phyloP scores from a whole-genome alignment of 805 yeast species.

The Yarrowia osloensis region DNA sequence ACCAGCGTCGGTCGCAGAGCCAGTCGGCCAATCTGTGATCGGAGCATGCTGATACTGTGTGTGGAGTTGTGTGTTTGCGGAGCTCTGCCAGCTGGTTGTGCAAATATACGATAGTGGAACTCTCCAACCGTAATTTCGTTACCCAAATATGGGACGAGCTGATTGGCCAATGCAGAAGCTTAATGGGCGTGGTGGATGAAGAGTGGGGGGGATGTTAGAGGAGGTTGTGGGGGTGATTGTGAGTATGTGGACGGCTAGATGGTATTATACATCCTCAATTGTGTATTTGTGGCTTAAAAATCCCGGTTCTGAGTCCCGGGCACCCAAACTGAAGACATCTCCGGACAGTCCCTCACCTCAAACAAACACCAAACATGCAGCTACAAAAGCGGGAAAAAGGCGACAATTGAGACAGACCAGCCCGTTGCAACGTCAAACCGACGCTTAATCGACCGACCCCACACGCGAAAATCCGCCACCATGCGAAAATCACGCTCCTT shows the following conservation, averaged over 20 bases:
- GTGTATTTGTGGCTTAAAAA: neutral
- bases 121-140: conserved; percentile 13
- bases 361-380: neutral
- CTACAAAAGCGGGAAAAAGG: neutral
- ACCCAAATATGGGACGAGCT: neutral
- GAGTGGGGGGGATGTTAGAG: neutral
- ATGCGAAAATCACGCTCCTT: neutral
- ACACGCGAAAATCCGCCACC: neutral
- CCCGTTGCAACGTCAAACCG: no score
- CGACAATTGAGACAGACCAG: neutral
- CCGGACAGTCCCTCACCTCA: neutral
- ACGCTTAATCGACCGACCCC: no score
- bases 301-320: no score
- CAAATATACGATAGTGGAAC: conserved; percentile 6
- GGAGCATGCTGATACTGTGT: neutral
- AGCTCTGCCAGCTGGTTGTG: conserved; percentile 10
- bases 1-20: conserved; percentile 27
- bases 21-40: conserved; percentile 30
- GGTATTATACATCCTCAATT: neutral
- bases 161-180: conserved; percentile 9
- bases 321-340: no score
- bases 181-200: neutral
- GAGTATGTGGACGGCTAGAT: neutral
- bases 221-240: neutral
- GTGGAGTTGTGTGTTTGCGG: neutral